These are phyloP conservation scores for Boletus rufocinnamomeus DNA, from an alignment of 768 basidiomycete genomes.

Conservation along the genomic window DNA sequence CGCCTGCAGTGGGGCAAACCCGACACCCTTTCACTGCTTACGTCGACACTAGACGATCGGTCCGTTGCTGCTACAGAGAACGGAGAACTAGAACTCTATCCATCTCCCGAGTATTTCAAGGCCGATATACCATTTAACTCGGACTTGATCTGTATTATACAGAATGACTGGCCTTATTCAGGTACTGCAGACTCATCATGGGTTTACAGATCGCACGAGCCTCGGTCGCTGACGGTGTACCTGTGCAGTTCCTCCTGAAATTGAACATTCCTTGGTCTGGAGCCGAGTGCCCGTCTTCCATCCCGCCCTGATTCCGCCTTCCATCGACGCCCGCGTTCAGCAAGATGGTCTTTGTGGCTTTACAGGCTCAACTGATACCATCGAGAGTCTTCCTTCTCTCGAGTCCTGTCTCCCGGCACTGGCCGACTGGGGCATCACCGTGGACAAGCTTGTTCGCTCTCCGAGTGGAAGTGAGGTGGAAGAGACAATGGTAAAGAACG, in stretches of 20 bases:
- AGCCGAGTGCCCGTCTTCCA: conserved; percentile 73
- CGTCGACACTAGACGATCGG: conserved; percentile 48
- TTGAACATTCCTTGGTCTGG: conserved; percentile 81
- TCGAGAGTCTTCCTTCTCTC: conserved; percentile 61
- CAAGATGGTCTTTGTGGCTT: conserved; percentile 86
- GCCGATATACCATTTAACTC: conserved; percentile 52
- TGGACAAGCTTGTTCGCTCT: conserved; percentile 59
- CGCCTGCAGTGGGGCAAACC: conserved; percentile 77
- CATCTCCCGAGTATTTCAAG: conserved; percentile 60
- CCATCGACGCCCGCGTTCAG: conserved; percentile 57
- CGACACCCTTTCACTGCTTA: conserved; percentile 63
- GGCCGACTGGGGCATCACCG: conserved; percentile 69
- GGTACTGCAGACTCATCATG: conserved; percentile 42
- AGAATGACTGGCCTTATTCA: conserved; percentile 90
- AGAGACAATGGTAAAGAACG: conserved; percentile 48
- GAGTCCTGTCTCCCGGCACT: conserved; percentile 60
- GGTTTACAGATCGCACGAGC: background rate
- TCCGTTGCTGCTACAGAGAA: conserved; percentile 22
- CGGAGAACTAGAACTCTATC: background rate
- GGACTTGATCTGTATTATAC: conserved; percentile 66
- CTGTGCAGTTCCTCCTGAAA: conserved; percentile 58
- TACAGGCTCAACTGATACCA: conserved; percentile 58
- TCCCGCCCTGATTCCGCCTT: conserved; percentile 49
- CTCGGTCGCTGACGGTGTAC: background rate
- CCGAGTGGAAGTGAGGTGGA: conserved; percentile 53